Evolutionary conservation across 345 rosid genomes (phyloP), one percentile per base, ranked within the genome.

Genomic region (Mangifera indica): DNA sequence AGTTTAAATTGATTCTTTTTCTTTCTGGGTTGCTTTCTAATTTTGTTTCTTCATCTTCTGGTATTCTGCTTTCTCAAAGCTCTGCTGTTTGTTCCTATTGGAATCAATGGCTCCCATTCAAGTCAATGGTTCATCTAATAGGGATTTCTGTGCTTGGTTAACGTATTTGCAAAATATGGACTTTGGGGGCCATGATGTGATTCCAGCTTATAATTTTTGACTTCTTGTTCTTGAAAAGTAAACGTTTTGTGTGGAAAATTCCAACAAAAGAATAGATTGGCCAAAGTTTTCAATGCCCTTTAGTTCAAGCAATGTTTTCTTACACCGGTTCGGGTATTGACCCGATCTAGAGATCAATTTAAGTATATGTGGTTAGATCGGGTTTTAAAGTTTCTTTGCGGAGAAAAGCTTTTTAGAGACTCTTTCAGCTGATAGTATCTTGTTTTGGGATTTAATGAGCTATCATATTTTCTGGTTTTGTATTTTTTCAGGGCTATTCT

Each of bases 401-500:
- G 60, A 24, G 49, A 53, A 32, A 34, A 32, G 18, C 20, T 67
- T 20, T 62, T 17, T 37, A n/a, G 20, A 29, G 34, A 29, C 2
- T 29, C 34, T 29, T 1, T 29, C 4, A 29, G 34, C 34, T 29
- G 34, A 29, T 1, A 29, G 4, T 29, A 29, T 29, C 34, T 29
- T 4, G 1, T 29, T 29, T 54, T 60, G 20, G 42, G 14, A 44
- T 25, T 66, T 18, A 11, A 12, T 12, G 18, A n/a, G n/a, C n/a
- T n/a, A n/a, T n/a, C n/a, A n/a, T n/a, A n/a, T 21, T 22, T 3
- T 54, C 18, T 18, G 5, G 20, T 22, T 26, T 13, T 60, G 29
- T 53, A 17, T n/a, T 49, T n/a, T 58, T 70, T 58, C 85, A 90
- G 91, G 82, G 91, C 79, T 69, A 88, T 91, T 60, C 25, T 89